Conservation (phyloP, 495 filamentous ascomycete genomes). For the Hyaloscypha finlandica region DNA sequence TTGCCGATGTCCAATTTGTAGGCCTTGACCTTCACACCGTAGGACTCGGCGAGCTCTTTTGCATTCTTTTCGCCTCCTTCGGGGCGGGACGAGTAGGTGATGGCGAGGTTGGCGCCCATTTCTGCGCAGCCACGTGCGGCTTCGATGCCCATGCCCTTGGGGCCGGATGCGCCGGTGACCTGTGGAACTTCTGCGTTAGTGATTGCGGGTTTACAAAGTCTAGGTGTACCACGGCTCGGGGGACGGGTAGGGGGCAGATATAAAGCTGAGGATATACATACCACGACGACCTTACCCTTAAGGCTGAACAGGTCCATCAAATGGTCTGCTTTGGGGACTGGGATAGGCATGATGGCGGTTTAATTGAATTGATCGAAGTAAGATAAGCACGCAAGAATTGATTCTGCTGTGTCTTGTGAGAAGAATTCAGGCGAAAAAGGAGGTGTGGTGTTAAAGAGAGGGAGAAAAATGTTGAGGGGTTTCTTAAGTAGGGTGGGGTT, state of each 20-base stretch:
- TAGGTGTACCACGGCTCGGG: no score
- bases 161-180: conserved; percentile 65
- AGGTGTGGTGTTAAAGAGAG: neutral
- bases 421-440: neutral
- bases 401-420: neutral
- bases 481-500: conserved; percentile 23
- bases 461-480: neutral
- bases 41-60: conserved; percentile 55
- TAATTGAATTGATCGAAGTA: neutral
- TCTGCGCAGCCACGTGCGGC: conserved; percentile 72
- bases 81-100: conserved; percentile 65
- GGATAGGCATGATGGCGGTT: conserved; percentile 50
- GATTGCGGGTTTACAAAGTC: neutral
- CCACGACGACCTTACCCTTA: conserved; percentile 72
- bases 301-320: conserved; percentile 68
- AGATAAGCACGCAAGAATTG: neutral
- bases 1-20: conserved; percentile 60
- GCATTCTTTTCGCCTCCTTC: conserved; percentile 66
- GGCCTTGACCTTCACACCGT: conserved; percentile 67
- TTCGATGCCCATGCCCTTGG: conserved; percentile 72
- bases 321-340: conserved; percentile 56
- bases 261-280: conserved; percentile 29
- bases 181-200: neutral
- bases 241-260: neutral
- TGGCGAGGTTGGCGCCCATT: conserved; percentile 68